Percentiles rank a stretch among this genome's conserved stretches.
Conservation (phyloP, 2,329 filamentous ascomycete species). For the Beauveria sp. region DNA sequence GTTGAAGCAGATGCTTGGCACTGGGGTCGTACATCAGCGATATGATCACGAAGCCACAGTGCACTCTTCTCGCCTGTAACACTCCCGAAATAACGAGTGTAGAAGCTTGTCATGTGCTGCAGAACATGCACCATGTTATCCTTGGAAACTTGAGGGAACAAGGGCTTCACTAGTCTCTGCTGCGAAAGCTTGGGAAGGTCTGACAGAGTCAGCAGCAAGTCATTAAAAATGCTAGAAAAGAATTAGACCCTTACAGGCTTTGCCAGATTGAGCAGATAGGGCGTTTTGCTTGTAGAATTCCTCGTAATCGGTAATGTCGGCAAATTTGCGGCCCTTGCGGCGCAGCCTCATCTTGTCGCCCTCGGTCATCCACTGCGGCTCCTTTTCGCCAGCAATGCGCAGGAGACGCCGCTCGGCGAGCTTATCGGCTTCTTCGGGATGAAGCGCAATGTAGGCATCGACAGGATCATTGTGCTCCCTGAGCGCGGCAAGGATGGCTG, state of each 20-base stretch:
- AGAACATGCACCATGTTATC: constrained; percentile 58
- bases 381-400: constrained; percentile 56
- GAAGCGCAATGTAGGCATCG: constrained; percentile 21
- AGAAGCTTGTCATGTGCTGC: constrained; percentile 52
- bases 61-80: constrained; percentile 25
- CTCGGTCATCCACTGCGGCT: constrained; percentile 60
- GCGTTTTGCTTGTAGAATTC: constrained; percentile 34
- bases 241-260: constrained; percentile 21
- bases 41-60: constrained; percentile 28
- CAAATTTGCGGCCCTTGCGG: constrained; percentile 60
- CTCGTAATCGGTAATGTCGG: constrained; percentile 61
- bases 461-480: constrained; percentile 22
- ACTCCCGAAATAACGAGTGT: constrained; percentile 49
- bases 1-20: background rate
- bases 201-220: constrained; percentile 8
- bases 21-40: constrained; percentile 20
- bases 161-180: constrained; percentile 45
- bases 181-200: constrained; percentile 33
- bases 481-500: constrained; percentile 19
- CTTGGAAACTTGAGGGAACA: constrained; percentile 53
- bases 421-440: constrained; percentile 20
- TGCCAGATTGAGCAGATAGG: constrained; percentile 17
- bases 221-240: background rate
- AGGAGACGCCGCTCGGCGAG: constrained; percentile 46
- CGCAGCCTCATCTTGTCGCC: constrained; percentile 65